Percentiles rank a stretch among this genome's conserved stretches.
These are phyloP conservation scores for Waltergamsia citrina DNA, from an alignment of 2,329 filamentous ascomycete species.

Conservation along the genomic window DNA sequence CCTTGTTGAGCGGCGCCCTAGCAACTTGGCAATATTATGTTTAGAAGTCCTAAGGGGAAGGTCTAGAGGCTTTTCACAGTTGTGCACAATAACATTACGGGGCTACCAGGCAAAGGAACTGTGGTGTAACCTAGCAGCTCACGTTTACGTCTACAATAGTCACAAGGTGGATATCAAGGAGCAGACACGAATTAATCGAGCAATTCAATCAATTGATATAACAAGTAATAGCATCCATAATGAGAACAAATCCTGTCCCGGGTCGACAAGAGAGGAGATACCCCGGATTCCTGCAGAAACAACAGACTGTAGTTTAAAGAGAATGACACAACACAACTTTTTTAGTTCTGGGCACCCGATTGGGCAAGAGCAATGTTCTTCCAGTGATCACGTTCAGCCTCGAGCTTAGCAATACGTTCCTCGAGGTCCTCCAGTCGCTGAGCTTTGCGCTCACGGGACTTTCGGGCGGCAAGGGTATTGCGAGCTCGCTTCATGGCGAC, in stretches of 20 bases:
- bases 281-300: constrained; percentile 3
- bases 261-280: neutral
- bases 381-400: constrained; percentile 58
- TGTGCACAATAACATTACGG: too few relatives aligned
- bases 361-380: constrained; percentile 43
- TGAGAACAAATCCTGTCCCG: too few relatives aligned
- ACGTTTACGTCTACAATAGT: too few relatives aligned
- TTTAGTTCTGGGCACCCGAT: constrained; percentile 19
- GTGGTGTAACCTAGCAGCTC: too few relatives aligned
- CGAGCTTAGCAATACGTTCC: constrained; percentile 59
- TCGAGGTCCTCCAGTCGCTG: constrained; percentile 67
- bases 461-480: constrained; percentile 88
- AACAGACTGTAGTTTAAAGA: neutral
- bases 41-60: too few relatives aligned
- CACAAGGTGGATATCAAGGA: too few relatives aligned
- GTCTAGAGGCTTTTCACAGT: too few relatives aligned
- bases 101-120: too few relatives aligned
- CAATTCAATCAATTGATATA: neutral
- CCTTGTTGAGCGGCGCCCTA: too few relatives aligned
- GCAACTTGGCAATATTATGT: too few relatives aligned
- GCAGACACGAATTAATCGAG: too few relatives aligned
- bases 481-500: constrained; percentile 87
- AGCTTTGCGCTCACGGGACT: constrained; percentile 82
- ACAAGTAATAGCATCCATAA: neutral
- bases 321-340: constrained; percentile 2